A percentile compares a stretch with the other conserved stretches of the same genome.
phyloP scores from a whole-genome alignment of 192 early-diverging fungal species.

The Coemansia sp. region DNA sequence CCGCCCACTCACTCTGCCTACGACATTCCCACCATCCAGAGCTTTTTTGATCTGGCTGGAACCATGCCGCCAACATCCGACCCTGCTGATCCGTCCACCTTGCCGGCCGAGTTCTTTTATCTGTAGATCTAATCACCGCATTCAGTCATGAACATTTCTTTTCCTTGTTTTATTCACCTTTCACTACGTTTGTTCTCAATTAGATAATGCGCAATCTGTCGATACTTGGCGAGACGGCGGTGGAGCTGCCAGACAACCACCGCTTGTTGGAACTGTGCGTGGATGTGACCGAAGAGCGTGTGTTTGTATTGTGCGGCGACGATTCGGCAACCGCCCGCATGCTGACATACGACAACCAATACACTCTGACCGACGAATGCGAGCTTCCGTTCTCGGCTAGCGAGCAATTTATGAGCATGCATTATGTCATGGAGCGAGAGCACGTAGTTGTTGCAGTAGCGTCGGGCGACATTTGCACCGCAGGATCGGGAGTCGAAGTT shows the following conservation, averaged over 20 bases:
- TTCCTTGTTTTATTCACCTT: not conserved
- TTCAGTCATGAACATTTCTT: not conserved
- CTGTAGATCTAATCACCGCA: not conserved
- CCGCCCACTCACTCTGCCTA: not conserved
- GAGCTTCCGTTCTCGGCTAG: conserved; percentile 22
- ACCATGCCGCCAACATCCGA: not conserved
- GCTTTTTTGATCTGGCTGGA: conserved; percentile 16
- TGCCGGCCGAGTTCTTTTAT: not conserved
- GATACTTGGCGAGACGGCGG: conserved; percentile 17
- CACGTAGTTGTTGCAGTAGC: conserved; percentile 48
- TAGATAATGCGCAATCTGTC: conserved; percentile 29
- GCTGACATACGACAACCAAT: conserved; percentile 1
- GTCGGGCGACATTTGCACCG: conserved; percentile 54
- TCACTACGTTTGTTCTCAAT: not conserved
- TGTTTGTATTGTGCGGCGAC: not conserved
- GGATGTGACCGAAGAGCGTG: not conserved
- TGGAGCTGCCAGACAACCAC: conserved; percentile 14
- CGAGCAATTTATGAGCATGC: conserved; percentile 23
- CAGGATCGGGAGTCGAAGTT: conserved; percentile 13
- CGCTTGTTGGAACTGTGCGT: conserved; percentile 10
- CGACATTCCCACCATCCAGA: conserved; percentile 23
- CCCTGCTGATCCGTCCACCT: not conserved
- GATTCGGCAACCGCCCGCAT: not conserved
- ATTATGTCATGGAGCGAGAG: conserved; percentile 57
- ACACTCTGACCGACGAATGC: not conserved